Evolutionary conservation across 2,329 filamentous ascomycete genomes (phyloP).

Genomic region (Tolypocladium pustulatum): DNA sequence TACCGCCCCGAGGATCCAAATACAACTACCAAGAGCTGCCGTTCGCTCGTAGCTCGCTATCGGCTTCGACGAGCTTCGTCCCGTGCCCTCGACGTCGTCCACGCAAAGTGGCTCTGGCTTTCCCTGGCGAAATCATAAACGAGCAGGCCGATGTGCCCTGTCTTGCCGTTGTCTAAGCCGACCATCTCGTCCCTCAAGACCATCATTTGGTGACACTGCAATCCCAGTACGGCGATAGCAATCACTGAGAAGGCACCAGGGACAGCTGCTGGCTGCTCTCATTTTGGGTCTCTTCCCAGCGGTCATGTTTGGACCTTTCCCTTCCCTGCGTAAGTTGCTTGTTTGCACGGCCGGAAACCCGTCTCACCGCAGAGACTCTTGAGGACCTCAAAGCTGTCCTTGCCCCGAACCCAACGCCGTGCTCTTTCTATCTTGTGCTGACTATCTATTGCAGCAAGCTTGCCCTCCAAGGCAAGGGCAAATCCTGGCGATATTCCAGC

Average conservation of each 20-base stretch:
- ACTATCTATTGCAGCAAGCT: constrained; percentile 14
- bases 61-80: not conserved
- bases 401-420: not conserved
- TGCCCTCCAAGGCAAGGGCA: constrained; percentile 18
- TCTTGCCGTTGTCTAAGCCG: not conserved
- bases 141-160: not conserved
- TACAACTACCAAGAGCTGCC: not conserved
- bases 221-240: not conserved
- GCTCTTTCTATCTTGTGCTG: constrained; percentile 6
- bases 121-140: not conserved
- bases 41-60: not conserved
- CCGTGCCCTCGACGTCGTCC: not conserved
- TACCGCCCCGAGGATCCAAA: not conserved
- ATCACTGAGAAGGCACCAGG: not conserved
- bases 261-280: not conserved
- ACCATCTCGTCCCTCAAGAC: not conserved
- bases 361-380: not conserved
- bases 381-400: not conserved
- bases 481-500: constrained; percentile 43
- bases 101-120: not conserved
- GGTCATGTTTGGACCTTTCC: constrained; percentile 33
- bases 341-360: not conserved
- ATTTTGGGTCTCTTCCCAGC: constrained; percentile 7
- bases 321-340: constrained; percentile 26
- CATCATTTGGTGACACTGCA: not conserved